phyloP scores from a whole-genome alignment of 305 asterid species.

The Solanum hybrid region DNA sequence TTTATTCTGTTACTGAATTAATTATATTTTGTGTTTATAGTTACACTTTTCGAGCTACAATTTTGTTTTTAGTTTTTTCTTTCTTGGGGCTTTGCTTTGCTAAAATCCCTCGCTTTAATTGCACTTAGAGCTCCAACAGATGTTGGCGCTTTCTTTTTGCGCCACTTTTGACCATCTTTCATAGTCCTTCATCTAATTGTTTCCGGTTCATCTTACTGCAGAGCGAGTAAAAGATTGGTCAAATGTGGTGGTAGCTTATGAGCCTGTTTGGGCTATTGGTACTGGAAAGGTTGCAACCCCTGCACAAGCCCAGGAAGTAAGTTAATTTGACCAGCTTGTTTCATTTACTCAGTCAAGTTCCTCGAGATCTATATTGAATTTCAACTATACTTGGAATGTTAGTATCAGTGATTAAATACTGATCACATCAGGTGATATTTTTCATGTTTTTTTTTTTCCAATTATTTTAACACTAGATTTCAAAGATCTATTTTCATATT shows the following conservation, averaged over 20 bases:
- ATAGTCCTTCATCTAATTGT: background rate
- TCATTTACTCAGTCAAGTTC: background rate
- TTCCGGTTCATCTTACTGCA: slow-evolving; percentile 23
- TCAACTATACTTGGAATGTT: background rate
- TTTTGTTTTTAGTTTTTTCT: background rate
- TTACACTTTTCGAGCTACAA: background rate
- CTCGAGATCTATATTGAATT: background rate
- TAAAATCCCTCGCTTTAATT: background rate
- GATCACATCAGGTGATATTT: background rate
- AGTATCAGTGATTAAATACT: background rate
- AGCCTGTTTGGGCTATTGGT: slow-evolving; percentile 99
- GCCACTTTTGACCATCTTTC: background rate
- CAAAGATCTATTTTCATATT: background rate
- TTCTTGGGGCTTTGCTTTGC: background rate
- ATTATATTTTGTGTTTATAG: background rate
- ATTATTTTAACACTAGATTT: background rate
- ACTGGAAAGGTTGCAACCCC: slow-evolving; percentile 91
- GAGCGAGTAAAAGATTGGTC: slow-evolving; percentile 67
- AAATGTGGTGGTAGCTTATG: slow-evolving; percentile 86
- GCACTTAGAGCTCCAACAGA: background rate
- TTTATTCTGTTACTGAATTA: background rate
- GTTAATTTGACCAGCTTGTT: slow-evolving; percentile 11
- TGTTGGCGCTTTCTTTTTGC: background rate
- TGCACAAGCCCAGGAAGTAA: slow-evolving; percentile 98
- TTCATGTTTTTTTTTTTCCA: background rate